phyloP scores from a whole-genome alignment of 23 red algal genomes.

The Gracilaria vermiculophylla region DNA sequence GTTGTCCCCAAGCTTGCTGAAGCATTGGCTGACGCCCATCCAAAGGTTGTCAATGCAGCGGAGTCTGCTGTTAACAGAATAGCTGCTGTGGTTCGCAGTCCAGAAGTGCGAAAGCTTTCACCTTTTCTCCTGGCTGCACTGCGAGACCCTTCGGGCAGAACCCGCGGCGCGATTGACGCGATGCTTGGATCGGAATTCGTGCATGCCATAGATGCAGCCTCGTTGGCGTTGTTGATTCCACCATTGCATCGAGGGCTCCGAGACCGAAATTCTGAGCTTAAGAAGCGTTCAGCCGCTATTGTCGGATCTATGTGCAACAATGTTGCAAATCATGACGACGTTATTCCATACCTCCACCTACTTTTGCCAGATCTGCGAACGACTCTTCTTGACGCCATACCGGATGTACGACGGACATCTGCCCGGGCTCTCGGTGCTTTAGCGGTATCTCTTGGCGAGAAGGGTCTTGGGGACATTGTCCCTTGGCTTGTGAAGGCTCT shows the following conservation, averaged over 20 bases:
- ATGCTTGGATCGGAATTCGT: constrained; percentile 93
- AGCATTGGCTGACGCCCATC: constrained; percentile 92
- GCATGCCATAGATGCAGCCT: constrained; percentile 85
- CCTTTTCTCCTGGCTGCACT: constrained; percentile 83
- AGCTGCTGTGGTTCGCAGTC: constrained; percentile 84
- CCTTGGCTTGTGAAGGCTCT: constrained; percentile 62
- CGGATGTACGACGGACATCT: constrained; percentile 74
- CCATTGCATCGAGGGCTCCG: constrained; percentile 86
- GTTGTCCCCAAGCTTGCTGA: constrained; percentile 86
- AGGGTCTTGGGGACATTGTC: constrained; percentile 61
- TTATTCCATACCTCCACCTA: constrained; percentile 80
- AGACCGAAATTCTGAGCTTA: constrained; percentile 78
- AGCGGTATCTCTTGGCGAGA: constrained; percentile 65
- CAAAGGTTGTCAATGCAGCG: constrained; percentile 79
- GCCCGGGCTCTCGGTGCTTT: constrained; percentile 82
- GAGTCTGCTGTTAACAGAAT: constrained; percentile 80
- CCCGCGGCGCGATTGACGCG: constrained; percentile 81
- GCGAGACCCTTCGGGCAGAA: constrained; percentile 68
- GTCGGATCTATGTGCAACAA: constrained; percentile 93
- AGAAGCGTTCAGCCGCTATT: constrained; percentile 85
- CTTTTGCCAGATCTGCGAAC: constrained; percentile 71
- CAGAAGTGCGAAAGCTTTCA: constrained; percentile 80
- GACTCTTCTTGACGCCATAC: constrained; percentile 85
- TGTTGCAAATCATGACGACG: constrained; percentile 69
- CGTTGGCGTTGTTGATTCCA: constrained; percentile 83